These are phyloP conservation scores for Syzygium grande DNA, from an alignment of 345 rosid species.

Conservation along the genomic window DNA sequence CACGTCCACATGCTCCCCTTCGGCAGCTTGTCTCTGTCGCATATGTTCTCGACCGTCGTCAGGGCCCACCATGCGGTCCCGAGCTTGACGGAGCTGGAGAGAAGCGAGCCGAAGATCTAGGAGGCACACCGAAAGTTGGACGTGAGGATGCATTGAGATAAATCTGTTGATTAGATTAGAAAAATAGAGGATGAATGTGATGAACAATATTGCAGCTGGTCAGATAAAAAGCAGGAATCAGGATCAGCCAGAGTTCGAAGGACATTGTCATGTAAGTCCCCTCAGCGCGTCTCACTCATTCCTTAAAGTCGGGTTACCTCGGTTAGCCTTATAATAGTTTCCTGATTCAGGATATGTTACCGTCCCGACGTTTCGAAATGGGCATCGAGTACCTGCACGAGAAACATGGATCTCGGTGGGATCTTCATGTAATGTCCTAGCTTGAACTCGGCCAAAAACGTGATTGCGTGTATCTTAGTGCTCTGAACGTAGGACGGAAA, in stretches of 20 bases:
- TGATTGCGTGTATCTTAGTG: slow-evolving; percentile 35
- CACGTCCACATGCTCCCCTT: background rate
- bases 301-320: background rate
- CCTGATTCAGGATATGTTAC: background rate
- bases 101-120: background rate
- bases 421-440: slow-evolving; percentile 15
- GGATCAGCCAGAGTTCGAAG: background rate
- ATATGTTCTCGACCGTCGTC: background rate
- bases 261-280: background rate
- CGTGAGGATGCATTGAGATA: background rate
- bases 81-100: background rate
- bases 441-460: slow-evolving; percentile 16
- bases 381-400: slow-evolving; percentile 4
- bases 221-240: background rate
- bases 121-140: background rate
- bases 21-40: background rate
- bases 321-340: background rate
- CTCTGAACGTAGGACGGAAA: slow-evolving; percentile 44
- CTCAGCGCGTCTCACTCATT: background rate
- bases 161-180: background rate
- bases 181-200: background rate
- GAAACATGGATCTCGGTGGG: slow-evolving; percentile 13
- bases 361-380: background rate
- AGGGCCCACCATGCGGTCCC: background rate
- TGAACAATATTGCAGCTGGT: background rate